phyloP scores from a whole-genome alignment of 768 basidiomycete genomes.

The Tephrocybe sp. region DNA sequence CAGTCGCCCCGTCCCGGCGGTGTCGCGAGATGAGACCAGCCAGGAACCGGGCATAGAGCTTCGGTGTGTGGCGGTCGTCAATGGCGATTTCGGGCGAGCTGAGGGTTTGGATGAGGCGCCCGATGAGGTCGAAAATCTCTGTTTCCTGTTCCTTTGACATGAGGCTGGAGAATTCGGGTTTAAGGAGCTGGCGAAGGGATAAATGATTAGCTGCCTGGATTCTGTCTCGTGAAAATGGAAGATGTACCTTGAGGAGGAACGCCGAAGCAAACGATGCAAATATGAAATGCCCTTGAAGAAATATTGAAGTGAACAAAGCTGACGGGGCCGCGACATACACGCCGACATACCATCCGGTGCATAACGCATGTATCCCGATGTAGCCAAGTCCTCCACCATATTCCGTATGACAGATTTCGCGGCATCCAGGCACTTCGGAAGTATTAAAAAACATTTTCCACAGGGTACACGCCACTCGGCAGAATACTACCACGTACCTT shows the following conservation, averaged over 20 bases:
- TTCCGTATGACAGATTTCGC: slow-evolving; percentile 67
- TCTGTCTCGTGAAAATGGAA: background rate
- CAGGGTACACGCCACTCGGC: too few species aligned
- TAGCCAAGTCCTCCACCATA: slow-evolving; percentile 65
- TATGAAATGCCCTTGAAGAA: slow-evolving; percentile 61
- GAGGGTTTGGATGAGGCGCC: slow-evolving; percentile 69
- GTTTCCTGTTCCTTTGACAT: slow-evolving; percentile 62
- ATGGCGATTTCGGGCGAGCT: slow-evolving; percentile 75
- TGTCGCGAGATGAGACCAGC: slow-evolving; percentile 69
- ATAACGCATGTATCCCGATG: slow-evolving; percentile 75
- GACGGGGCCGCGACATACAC: background rate
- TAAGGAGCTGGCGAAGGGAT: slow-evolving; percentile 50
- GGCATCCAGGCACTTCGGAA: slow-evolving; percentile 61
- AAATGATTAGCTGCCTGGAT: background rate
- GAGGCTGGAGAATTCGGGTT: slow-evolving; percentile 70
- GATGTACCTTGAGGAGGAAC: slow-evolving; percentile 72
- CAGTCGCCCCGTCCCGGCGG: slow-evolving; percentile 65
- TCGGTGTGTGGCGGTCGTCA: slow-evolving; percentile 80
- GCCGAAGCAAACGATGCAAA: slow-evolving; percentile 83
- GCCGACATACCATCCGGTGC: slow-evolving; percentile 66
- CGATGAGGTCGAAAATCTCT: slow-evolving; percentile 72
- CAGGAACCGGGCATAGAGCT: slow-evolving; percentile 78
- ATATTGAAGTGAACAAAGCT: background rate
- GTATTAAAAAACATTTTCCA: background rate
- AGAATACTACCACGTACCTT: slow-evolving; percentile 42